These are phyloP conservation scores for Vaccinium macrocarpon DNA, from an alignment of 148 eudicot genomes.

Conservation along the genomic window DNA sequence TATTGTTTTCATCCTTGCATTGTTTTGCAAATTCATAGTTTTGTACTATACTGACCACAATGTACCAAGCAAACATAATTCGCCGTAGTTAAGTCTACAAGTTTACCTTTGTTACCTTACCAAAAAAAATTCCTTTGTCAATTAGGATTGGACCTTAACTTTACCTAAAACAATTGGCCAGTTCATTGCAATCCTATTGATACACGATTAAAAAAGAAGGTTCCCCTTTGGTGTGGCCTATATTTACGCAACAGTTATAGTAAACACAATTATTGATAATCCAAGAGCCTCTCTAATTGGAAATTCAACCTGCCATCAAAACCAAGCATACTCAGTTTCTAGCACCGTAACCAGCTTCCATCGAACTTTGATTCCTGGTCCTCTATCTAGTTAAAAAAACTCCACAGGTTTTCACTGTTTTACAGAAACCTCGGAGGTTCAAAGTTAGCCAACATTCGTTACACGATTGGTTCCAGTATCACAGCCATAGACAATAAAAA, in stretches of 20 bases:
- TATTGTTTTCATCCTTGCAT: neutral
- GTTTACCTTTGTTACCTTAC: neutral
- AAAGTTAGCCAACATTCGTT: neutral
- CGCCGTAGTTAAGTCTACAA: neutral
- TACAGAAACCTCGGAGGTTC: neutral
- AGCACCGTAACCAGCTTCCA: neutral
- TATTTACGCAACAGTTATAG: neutral
- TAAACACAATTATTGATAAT: neutral
- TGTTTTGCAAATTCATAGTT: neutral
- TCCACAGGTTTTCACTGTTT: neutral
- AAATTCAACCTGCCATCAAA: neutral
- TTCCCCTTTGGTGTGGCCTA: neutral
- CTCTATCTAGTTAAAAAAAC: neutral
- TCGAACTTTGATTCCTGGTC: neutral
- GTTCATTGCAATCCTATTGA: neutral
- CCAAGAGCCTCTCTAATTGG: neutral
- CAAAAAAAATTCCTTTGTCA: neutral
- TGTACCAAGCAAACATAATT: neutral
- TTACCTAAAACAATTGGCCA: neutral
- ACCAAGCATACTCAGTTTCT: neutral
- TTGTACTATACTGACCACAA: neutral
- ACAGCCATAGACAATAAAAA: neutral
- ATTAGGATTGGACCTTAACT: neutral
- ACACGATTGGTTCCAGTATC: neutral
- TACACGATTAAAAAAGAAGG: neutral